Base-by-base conservation (phyloP, 1,284 basidiomycete genomes). In the Hymenochaete sp. region DNA sequence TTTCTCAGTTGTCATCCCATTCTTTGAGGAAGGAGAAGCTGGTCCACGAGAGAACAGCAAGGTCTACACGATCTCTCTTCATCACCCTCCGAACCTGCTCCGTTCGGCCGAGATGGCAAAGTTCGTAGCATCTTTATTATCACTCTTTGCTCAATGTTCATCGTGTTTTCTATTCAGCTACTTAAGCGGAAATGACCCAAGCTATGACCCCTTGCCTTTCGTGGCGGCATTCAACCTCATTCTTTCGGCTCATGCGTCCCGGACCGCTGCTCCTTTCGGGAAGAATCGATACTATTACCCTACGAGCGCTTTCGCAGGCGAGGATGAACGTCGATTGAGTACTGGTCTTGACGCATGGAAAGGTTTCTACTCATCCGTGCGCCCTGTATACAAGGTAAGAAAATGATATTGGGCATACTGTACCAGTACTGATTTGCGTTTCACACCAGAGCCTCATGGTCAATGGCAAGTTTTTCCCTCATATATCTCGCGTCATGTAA, bases 341-440 rank as follows among this genome's bases (percentile, higher is more conserved):
- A 61, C 62, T 2, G 73, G 77, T 0, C 58, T 83, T 1, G 69
- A 75, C 38, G 79, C 79, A 0, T 70, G 71, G 56, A 70, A 75
- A 55, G 83, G 82, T 0, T 86, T 79, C 56, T 86, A 73, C 58
- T 67, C 75, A 42, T 84, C 82, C 1, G 70, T 79, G 3, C 70
- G 82, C 0, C 77, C 79, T 0, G 67, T 72, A 8, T 75, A 70
- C 61, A 79, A 79, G 45, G 69, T n/a, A n/a, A n/a, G n/a, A n/a
- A n/a, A n/a, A n/a, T n/a, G n/a, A n/a, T n/a, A n/a, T 27, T 21
- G 2, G 3, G 13, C 6, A 16, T 13, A 21, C 9, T 14, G 11
- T 13, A 6, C 18, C 18, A 13, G 18, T n/a, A n/a, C n/a, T 3
- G 54, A 69, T 11, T n/a, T n/a, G n/a, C n/a, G n/a, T n/a, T 62